Base-by-base conservation (phyloP, 495 filamentous ascomycete genomes). In the Hypoxylon perforatum region DNA sequence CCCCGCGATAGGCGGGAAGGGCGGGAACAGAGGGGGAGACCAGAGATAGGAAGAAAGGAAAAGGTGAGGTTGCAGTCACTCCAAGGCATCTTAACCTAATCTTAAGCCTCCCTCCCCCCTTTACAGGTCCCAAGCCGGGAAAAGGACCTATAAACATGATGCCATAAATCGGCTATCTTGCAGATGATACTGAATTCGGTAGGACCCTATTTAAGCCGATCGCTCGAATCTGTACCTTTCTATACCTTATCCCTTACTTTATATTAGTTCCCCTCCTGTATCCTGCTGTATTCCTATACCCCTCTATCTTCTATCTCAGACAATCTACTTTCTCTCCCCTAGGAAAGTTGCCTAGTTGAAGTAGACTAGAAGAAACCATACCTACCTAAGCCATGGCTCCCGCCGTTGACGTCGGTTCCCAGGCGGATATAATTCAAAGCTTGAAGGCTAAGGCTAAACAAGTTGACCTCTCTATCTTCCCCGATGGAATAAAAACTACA, bases 401-500 rank as follows among this genome's bases (percentile, higher is more conserved):
- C 28, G 72, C 72, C 21, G 44, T 75, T 49, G 63, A 69, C 54
- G 21, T 59, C 22, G 46, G 51, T 2, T 55, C 47, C 2, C 68
- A 58, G 9, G 60, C 53, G 33, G 72, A 72, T 49, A 38, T 51
- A 14, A 58, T 72, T 18, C 66, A 68, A 44, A 49, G 63, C 49
- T 39, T 69, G 7, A 75, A 75, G 41, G 57, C 61, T 15, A 51
- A 49, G 14, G 63, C 57, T 17, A 75, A 70, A 36, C 53, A 61
- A 30, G 61, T 58, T 39, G 38, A 72, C 35, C 21, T 42, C 15
- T 38, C 62, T 30, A 75, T 82, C 65, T 87, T 87, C 50, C 85
- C 85, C 7, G 84, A 86, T 61, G 83, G 84, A 2, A 75, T 86
- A 50, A 86, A 70, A 51, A 75, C 72, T 30, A 68, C 72, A 68